These are phyloP conservation scores for Irpex rosettiformis DNA, from an alignment of 1,284 basidiomycete species.

Conservation along the genomic window DNA sequence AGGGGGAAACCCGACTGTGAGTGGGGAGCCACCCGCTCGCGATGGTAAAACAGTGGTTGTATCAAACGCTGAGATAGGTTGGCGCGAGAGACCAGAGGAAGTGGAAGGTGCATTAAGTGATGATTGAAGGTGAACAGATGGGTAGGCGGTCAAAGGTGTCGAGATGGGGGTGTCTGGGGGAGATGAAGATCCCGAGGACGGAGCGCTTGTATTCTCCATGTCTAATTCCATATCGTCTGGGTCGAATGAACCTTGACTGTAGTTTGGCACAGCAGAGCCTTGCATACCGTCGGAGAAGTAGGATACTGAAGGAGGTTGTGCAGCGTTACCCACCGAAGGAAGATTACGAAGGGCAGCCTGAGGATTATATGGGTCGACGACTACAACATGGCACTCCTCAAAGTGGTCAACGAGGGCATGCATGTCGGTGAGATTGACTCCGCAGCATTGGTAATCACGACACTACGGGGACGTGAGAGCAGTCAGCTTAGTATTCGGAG, in stretches of 20 bases:
- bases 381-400: conserved; percentile 78
- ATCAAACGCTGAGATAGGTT: conserved; percentile 46
- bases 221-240: conserved; percentile 81
- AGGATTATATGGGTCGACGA: conserved; percentile 53
- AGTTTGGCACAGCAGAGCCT: conserved; percentile 21
- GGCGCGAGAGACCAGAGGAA: conserved; percentile 19
- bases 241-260: conserved; percentile 49
- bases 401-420: conserved; percentile 87
- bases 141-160: conserved; percentile 43
- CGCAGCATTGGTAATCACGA: conserved; percentile 84
- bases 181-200: conserved; percentile 34
- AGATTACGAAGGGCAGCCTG: conserved; percentile 26
- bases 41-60: conserved; percentile 44
- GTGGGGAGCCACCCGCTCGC: conserved; percentile 24
- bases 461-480: conserved; percentile 39
- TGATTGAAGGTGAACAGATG: conserved; percentile 35
- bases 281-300: conserved; percentile 24
- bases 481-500: not conserved
- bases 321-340: conserved; percentile 34
- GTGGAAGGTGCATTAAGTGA: conserved; percentile 15
- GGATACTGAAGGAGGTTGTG: conserved; percentile 37
- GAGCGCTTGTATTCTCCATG: conserved; percentile 36
- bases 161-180: conserved; percentile 36
- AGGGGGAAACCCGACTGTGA: conserved; percentile 23
- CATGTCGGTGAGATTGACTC: conserved; percentile 72